Evolutionary conservation across 2,329 filamentous ascomycete genomes (phyloP), one percentile per base, ranked within the genome.

Genomic region (Nemania sp.): DNA sequence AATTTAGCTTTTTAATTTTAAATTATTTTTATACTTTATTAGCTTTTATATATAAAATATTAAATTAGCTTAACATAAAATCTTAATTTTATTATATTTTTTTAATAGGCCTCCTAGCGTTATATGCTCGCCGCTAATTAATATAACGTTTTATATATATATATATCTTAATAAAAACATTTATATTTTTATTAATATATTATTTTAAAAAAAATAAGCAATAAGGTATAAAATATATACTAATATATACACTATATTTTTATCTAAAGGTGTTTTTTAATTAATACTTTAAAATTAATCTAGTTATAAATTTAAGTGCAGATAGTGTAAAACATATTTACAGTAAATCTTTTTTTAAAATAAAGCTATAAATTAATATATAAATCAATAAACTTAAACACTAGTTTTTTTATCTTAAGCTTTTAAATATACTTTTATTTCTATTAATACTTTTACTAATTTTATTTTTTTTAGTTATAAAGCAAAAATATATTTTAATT

Each of bases 1-100:
- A 47, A n/a, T 13, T 47, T 32, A 47, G 18, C 45, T 47, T 32
- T 47, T 47, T 47, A 32, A 47, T 47, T 17, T 47, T 47, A 47
- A 29, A 47, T 7, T 4, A 1, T 9, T 47, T 32, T 32, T n/a
- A 47, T 2, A n/a, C 32, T 47, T 47, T 32, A 3, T 47, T 32
- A 47, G 45, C 45, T 32, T n/a, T 32, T 32, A 47, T 47, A 32
- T 47, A 47, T 47, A 47, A 32, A 13, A 17, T n/a, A 12, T 47
- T 32, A 43, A 43, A 43, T 6, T 12, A 20, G 18, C 2, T n/a
- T 20, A 43, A 20, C 11, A 43, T 17, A 20, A 47, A 47, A 32
- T 47, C 11, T 32, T 32, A 47, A 15, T 47, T 9, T n/a, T 32
- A 47, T 47, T 47, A 32, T 25, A 15, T 47, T 32, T 47, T 47